phyloP scores from a whole-genome alignment of 2,329 filamentous ascomycete genomes.

The Arthroderma sp. region DNA sequence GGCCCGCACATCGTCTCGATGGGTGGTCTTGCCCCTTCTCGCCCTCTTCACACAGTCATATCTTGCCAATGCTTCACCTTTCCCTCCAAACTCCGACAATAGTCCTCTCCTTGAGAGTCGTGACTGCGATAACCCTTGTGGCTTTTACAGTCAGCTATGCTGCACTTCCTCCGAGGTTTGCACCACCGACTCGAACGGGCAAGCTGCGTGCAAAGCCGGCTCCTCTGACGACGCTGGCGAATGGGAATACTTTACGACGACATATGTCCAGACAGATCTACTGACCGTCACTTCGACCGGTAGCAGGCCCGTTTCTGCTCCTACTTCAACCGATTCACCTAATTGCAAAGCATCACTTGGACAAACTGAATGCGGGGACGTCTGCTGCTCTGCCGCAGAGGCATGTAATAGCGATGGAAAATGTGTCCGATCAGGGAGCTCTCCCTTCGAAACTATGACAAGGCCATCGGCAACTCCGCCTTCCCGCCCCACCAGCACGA shows the following conservation, averaged over 20 bases:
- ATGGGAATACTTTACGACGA: slow-evolving; percentile 47
- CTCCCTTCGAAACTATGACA: slow-evolving; percentile 25
- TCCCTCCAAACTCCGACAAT: slow-evolving; percentile 15
- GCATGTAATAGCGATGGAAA: slow-evolving; percentile 28
- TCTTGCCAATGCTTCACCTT: slow-evolving; percentile 19
- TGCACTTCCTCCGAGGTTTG: slow-evolving; percentile 35
- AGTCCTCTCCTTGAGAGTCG: slow-evolving; percentile 18
- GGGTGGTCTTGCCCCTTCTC: slow-evolving; percentile 16
- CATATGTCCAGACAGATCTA: slow-evolving; percentile 41
- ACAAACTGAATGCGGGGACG: slow-evolving; percentile 31
- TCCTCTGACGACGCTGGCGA: slow-evolving; percentile 22
- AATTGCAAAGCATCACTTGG: slow-evolving; percentile 36
- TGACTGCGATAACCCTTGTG: slow-evolving; percentile 37
- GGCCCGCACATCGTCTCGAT: background rate
- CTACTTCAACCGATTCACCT: slow-evolving; percentile 15
- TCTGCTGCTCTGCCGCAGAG: slow-evolving; percentile 33
- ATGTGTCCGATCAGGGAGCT: slow-evolving; percentile 28
- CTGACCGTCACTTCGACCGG: slow-evolving; percentile 42
- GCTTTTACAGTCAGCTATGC: slow-evolving; percentile 40
- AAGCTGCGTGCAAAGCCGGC: slow-evolving; percentile 33
- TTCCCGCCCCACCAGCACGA: slow-evolving; percentile 32
- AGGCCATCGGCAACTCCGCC: slow-evolving; percentile 26
- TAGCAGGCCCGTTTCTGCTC: slow-evolving; percentile 29
- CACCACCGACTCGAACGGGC: slow-evolving; percentile 35
- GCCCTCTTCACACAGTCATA: slow-evolving; percentile 14